Base-by-base conservation (phyloP, 805 yeast genomes). In the Metschnikowia cubensis region DNA sequence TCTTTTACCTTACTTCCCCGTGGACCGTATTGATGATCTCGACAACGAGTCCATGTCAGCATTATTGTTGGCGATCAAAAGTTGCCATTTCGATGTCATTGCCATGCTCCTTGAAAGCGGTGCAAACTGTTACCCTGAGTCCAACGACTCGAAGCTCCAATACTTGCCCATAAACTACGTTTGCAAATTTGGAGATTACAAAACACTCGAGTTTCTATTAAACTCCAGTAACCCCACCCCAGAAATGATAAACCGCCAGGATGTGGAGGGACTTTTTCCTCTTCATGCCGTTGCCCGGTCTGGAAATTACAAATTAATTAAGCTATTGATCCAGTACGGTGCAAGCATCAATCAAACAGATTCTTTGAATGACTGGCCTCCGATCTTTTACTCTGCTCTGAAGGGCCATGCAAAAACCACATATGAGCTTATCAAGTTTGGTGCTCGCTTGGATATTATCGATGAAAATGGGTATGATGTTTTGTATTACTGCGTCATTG, bases 311-410 rank as follows among this genome's bases (percentile, higher is more conserved):
- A 71, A 81, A 50, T 73, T 92, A 32, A 82, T 94, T 11, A 80
- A 84, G 31, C 66, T 90, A 42, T 70, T 94, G 33, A 76, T 87
- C 1, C 69, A 78, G n/a, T 77, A 85, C 55, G 92, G 91, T 4
- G 85, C 74, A 3, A 82, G 85, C 59, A 81, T 92, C 4, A 87
- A 94, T 66, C 83, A 81, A 51, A 60, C 84, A 7, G 98, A 94
- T 67, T 86, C 88, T 47, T 82, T 89, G 50, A 90, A 91, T 63
- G 86, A 85, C 59, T 94, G 98, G 97, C 84, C 97, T 0, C 96
- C 98, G 0, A 77, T 94, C 2, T 89, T 90, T 60, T 92, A 94
- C 65, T 88, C 96, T 18, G 91, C 91, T 1, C 81, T 83, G 55
- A 92, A 88, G 58, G 97, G 97, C 1, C 89, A 86, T 63, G 77